Evolutionary conservation across 2,329 filamentous ascomycete genomes (phyloP).

Genomic region (Neonectria sp.): DNA sequence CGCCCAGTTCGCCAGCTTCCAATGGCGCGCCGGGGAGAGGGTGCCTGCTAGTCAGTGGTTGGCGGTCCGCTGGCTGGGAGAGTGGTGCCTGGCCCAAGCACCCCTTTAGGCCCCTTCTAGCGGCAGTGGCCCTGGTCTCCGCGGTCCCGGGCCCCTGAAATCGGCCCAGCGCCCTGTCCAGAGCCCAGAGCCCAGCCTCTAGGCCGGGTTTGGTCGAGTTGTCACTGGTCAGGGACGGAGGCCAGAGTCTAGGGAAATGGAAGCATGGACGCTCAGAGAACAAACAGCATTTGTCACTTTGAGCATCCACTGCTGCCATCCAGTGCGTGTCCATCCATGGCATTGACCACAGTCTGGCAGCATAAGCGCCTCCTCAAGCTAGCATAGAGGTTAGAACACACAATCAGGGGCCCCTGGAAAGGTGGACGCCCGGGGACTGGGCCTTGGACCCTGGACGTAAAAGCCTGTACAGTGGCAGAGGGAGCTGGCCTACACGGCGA

Average conservation of each 20-base stretch:
- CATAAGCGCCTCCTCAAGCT: neutral
- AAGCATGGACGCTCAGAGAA: neutral
- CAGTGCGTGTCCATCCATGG: neutral
- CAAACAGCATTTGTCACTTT: neutral
- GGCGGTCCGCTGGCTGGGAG: slow-evolving; percentile 26
- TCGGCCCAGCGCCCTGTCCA: slow-evolving; percentile 21
- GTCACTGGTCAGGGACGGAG: neutral
- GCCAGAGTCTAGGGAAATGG: neutral
- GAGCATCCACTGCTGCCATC: neutral
- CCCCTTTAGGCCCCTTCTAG: slow-evolving; percentile 35
- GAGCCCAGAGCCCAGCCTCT: slow-evolving; percentile 8
- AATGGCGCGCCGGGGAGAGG: slow-evolving; percentile 28
- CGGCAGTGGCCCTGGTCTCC: slow-evolving; percentile 36
- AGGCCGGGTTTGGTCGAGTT: neutral
- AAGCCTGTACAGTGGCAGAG: neutral
- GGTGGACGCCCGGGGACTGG: neutral
- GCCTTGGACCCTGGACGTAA: neutral
- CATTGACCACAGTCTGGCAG: neutral
- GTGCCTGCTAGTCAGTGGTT: slow-evolving; percentile 38
- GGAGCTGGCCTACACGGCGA: neutral
- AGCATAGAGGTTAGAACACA: neutral
- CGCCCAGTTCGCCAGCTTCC: slow-evolving; percentile 27
- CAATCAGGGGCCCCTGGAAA: neutral
- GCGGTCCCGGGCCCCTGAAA: slow-evolving; percentile 42
- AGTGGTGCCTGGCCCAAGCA: slow-evolving; percentile 42